Conservation (phyloP, 257 asterid genomes). For the Datura wrightii region DNA sequence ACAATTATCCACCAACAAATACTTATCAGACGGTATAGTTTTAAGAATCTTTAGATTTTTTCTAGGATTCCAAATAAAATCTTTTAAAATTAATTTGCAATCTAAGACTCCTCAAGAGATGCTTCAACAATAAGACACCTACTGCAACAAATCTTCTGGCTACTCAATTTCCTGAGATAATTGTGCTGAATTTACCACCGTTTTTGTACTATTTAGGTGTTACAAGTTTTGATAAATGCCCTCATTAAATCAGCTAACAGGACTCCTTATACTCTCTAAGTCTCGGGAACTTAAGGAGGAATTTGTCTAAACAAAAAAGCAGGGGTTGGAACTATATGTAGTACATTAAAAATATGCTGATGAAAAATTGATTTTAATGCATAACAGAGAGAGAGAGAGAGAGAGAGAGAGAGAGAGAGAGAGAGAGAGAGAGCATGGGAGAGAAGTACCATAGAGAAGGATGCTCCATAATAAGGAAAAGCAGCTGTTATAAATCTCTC, state of each 20-base stretch:
- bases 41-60: neutral
- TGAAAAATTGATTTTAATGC: neutral
- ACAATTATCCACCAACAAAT: neutral
- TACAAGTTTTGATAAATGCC: neutral
- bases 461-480: constrained; percentile 87
- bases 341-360: neutral
- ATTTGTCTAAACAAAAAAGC: neutral
- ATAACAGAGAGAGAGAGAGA: neutral
- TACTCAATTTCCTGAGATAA: neutral
- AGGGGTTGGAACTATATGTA: neutral
- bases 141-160: neutral
- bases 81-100: neutral
- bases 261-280: neutral
- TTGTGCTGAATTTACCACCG: neutral
- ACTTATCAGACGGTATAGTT: neutral
- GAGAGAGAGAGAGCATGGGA: constrained; percentile 5
- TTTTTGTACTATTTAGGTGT: neutral
- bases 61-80: neutral
- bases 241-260: neutral
- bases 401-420: constrained; percentile 5
- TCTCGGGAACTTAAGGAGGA: neutral
- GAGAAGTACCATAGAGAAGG: constrained; percentile 72
- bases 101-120: neutral
- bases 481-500: constrained; percentile 90
- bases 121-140: neutral